These are phyloP conservation scores for Geotrichum histeridarum DNA, from an alignment of 1,139 yeast genomes.

Conservation along the genomic window DNA sequence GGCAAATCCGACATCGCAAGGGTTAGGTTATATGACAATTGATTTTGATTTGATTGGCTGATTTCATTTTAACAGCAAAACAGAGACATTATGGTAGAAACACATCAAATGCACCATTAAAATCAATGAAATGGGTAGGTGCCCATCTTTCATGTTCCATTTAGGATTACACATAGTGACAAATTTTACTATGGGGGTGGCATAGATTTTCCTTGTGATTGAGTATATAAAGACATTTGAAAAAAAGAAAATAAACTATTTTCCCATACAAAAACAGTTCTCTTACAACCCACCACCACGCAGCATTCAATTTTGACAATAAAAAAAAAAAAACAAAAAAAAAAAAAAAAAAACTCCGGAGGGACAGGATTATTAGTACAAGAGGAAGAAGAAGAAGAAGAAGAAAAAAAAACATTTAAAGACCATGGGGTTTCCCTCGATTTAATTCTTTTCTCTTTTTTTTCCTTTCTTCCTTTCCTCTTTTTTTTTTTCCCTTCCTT, in stretches of 20 bases:
- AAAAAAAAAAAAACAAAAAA: not conserved
- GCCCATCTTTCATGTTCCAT: too few species aligned
- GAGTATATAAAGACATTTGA: too few species aligned
- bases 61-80: too few species aligned
- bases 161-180: too few species aligned
- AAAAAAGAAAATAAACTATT: too few species aligned
- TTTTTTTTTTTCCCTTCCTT: conserved; percentile 1
- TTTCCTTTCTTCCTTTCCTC: conserved; percentile 4
- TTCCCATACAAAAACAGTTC: too few species aligned
- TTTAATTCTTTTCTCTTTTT: not conserved
- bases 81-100: not conserved
- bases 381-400: not conserved
- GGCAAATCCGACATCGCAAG: not conserved
- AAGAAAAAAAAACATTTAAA: conserved; percentile 1
- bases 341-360: not conserved
- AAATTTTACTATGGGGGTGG: too few species aligned
- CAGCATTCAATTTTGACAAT: not conserved
- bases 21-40: conserved; percentile 2
- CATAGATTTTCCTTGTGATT: too few species aligned
- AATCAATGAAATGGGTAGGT: too few species aligned
- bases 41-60: not conserved
- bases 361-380: not conserved
- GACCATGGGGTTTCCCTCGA: not conserved
- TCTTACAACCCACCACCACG: not conserved
- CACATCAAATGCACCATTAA: not conserved